Evolutionary conservation across 2,329 filamentous ascomycete species (phyloP).

Genomic region (Sarocladiaceae sp.): DNA sequence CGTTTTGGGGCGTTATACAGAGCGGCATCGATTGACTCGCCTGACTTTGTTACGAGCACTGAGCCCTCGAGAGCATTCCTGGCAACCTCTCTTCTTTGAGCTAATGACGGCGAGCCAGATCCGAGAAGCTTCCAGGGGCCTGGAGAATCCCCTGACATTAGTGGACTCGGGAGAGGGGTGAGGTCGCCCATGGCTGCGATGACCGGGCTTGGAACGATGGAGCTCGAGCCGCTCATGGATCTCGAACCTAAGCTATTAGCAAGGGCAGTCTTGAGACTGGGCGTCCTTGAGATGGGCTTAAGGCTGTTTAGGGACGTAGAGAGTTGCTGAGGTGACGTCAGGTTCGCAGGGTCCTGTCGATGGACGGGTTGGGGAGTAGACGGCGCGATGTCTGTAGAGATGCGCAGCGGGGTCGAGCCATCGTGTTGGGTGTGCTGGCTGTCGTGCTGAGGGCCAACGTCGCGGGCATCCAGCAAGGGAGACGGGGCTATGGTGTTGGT

Average conservation of each 20-base stretch:
- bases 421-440: conserved; percentile 9
- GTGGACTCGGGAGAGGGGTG: conserved; percentile 71
- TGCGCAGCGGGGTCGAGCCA: conserved; percentile 23
- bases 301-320: conserved; percentile 21
- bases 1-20: conserved; percentile 48
- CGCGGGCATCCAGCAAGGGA: conserved; percentile 5
- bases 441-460: neutral
- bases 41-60: conserved; percentile 42
- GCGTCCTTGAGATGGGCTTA: conserved; percentile 50
- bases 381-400: conserved; percentile 30
- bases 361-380: conserved; percentile 6
- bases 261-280: conserved; percentile 53
- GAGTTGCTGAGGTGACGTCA: conserved; percentile 5
- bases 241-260: conserved; percentile 42
- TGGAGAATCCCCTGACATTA: conserved; percentile 58
- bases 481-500: conserved; percentile 13
- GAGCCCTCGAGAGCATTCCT: conserved; percentile 20
- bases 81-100: conserved; percentile 6
- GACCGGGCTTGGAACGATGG: conserved; percentile 64
- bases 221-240: conserved; percentile 52
- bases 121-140: conserved; percentile 57
- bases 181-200: conserved; percentile 71
- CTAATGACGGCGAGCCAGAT: conserved; percentile 36
- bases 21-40: conserved; percentile 46
- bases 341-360: conserved; percentile 3